Conservation (phyloP, 257 asterid genomes). For the Ligustrum vulgare region DNA sequence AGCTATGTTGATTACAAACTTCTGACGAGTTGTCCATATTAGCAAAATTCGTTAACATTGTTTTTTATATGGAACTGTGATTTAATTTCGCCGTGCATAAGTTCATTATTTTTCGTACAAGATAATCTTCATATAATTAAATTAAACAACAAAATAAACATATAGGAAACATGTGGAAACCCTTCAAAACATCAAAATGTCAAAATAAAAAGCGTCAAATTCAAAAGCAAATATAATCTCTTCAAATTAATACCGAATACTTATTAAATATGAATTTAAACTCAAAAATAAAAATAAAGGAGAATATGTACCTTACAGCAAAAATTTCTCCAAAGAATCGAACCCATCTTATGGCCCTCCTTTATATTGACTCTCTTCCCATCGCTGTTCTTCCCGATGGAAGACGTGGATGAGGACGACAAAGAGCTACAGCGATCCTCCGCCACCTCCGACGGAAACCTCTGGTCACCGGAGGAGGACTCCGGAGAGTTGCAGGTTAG, state of each 20-base stretch:
- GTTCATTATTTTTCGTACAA: not conserved
- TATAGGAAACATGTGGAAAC: not conserved
- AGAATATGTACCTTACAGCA: not conserved
- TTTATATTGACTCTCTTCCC: slow-evolving; percentile 41
- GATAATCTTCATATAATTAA: not conserved
- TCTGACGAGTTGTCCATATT: not conserved
- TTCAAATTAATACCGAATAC: not conserved
- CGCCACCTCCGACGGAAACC: not conserved
- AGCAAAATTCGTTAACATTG: not conserved
- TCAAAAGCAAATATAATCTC: not conserved
- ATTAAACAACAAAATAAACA: not conserved
- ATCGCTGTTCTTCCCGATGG: slow-evolving; percentile 36
- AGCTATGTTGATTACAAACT: not conserved
- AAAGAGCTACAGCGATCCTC: not conserved
- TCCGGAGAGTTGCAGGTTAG: slow-evolving; percentile 7
- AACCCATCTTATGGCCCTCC: slow-evolving; percentile 5
- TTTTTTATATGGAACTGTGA: too few relatives aligned
- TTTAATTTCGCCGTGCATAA: too few relatives aligned
- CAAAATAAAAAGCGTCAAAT: not conserved
- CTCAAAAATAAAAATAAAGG: not conserved
- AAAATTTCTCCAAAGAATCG: not conserved
- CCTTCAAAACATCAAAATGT: not conserved
- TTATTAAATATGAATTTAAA: slow-evolving; percentile 15
- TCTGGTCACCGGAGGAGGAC: slow-evolving; percentile 16
- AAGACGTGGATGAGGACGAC: slow-evolving; percentile 32